A percentile compares a stretch with the other conserved stretches of the same genome.
These are phyloP conservation scores for Brassica juncea DNA, from an alignment of 345 rosid species.

Conservation along the genomic window DNA sequence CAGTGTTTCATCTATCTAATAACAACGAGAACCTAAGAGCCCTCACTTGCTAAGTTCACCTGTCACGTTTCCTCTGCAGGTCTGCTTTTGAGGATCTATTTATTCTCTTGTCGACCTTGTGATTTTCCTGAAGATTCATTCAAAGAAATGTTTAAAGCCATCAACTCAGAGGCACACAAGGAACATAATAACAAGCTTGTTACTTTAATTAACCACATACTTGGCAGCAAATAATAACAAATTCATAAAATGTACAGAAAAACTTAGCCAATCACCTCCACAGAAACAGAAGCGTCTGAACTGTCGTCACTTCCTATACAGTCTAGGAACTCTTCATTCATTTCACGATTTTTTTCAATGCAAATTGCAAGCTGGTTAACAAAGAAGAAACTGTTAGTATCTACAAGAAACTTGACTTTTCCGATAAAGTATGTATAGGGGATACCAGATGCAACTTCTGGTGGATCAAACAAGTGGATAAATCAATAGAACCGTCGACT, in stretches of 20 bases:
- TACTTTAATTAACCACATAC: slow-evolving; percentile 25
- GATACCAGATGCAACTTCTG: slow-evolving; percentile 94
- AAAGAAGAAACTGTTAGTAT: slow-evolving; percentile 36
- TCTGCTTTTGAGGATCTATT: slow-evolving; percentile 42
- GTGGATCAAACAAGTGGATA: slow-evolving; percentile 82
- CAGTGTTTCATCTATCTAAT: slow-evolving; percentile 28
- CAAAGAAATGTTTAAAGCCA: slow-evolving; percentile 31
- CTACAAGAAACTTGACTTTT: slow-evolving; percentile 15
- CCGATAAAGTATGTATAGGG: slow-evolving; percentile 10
- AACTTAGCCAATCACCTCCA: slow-evolving; percentile 35
- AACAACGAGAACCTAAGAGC: slow-evolving; percentile 62
- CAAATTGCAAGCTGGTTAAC: slow-evolving; percentile 81
- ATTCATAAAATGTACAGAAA: slow-evolving; percentile 8
- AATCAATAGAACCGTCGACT: slow-evolving; percentile 64
- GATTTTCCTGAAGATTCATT: slow-evolving; percentile 62
- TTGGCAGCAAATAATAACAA: slow-evolving; percentile 9
- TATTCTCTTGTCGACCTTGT: slow-evolving; percentile 39
- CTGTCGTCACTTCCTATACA: slow-evolving; percentile 69
- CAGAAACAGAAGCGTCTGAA: slow-evolving; percentile 49
- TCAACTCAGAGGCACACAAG: slow-evolving; percentile 10
- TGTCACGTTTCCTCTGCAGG: slow-evolving; percentile 64
- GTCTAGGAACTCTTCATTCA: slow-evolving; percentile 83
- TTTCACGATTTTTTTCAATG: slow-evolving; percentile 80
- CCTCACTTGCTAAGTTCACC: slow-evolving; percentile 95
- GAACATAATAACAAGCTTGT: background rate